Evolutionary conservation across 2,329 filamentous ascomycete genomes (phyloP), one percentile per base, ranked within the genome.

Genomic region (Cladophialophora yegresii): DNA sequence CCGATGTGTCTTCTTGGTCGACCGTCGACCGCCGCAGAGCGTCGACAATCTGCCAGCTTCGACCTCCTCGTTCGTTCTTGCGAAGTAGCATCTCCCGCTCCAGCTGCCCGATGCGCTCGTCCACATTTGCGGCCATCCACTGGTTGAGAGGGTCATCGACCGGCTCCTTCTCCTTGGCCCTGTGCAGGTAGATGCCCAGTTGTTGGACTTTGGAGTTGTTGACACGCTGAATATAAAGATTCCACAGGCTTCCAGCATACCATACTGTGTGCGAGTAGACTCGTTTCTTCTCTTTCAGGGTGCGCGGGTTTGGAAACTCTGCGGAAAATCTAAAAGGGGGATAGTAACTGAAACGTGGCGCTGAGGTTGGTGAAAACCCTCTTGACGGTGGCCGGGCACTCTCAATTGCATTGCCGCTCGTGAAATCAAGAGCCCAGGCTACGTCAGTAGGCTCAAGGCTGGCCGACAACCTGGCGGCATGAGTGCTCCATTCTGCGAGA

Each of bases 181-280:
- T 81, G 69, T 86, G 84, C 3, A 86, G 76, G 66, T 86, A 86
- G 4, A 86, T 84, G 13, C 84, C 84, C 1, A 86, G 77, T 69
- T 86, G 84, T 10, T 83, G 81, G 59, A 80, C 83, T 67, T 84
- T 84, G 1, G 79, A 78, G 0, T 81, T 83, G 8, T 81, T 79
- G 1, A 85, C 81, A 65, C 85, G 84, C 69, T 86, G 84, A 10
- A 86, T 85, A 72, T 86, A 86, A n/a, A 86, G 82, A 68, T 86
- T 86, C 84, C 84, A 86, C 16, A 85, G 74, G 20, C 79, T 82
- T 2, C 84, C 84, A 3, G 83, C 83, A 65, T 86, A 86, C 70
- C 84, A 85, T 4, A 86, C 82, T 2, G 84, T 86, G 33, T 83
- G 79, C 10, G 81, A 84, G 71, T 86, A 86, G 8, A 85, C 81